These are phyloP conservation scores for Lentinula novae-zelandiae DNA, from an alignment of 1,284 basidiomycete species.

Conservation along the genomic window DNA sequence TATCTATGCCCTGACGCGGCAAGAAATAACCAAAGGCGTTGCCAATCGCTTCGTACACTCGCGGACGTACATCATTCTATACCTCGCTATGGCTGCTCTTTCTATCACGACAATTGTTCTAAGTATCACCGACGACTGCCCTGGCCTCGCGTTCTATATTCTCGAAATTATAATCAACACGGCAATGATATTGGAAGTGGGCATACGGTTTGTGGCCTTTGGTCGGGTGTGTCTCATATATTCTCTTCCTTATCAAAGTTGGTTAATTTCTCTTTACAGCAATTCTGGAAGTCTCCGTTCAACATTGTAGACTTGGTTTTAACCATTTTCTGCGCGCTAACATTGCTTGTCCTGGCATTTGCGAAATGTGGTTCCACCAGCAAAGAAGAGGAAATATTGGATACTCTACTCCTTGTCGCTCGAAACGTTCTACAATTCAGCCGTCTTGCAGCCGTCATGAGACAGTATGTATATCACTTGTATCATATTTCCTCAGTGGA, in stretches of 20 bases:
- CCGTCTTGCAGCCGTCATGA: constrained; percentile 83
- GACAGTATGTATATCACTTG: constrained; percentile 61
- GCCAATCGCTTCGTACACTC: constrained; percentile 87
- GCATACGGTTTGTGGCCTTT: constrained; percentile 84
- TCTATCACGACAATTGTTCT: constrained; percentile 91
- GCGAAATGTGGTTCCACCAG: constrained; percentile 73
- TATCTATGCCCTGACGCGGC: constrained; percentile 75
- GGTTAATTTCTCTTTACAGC: constrained; percentile 42
- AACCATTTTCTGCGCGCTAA: constrained; percentile 83
- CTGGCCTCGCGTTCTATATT: constrained; percentile 80
- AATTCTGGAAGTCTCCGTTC: constrained; percentile 94
- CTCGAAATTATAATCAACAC: constrained; percentile 89
- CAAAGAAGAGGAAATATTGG: constrained; percentile 88
- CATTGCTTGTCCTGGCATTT: constrained; percentile 81
- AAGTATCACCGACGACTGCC: constrained; percentile 77
- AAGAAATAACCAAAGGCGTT: constrained; percentile 75
- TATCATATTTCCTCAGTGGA: neutral
- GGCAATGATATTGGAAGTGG: constrained; percentile 91
- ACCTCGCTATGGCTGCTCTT: constrained; percentile 85
- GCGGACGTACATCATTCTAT: constrained; percentile 77
- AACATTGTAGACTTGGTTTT: constrained; percentile 86
- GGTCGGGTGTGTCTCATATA: constrained; percentile 64
- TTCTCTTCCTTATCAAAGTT: neutral
- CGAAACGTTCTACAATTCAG: constrained; percentile 91
- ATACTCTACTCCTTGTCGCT: constrained; percentile 85